Evolutionary conservation across 441 rosid species (phyloP).

Genomic region (Codiaeum variegatum): DNA sequence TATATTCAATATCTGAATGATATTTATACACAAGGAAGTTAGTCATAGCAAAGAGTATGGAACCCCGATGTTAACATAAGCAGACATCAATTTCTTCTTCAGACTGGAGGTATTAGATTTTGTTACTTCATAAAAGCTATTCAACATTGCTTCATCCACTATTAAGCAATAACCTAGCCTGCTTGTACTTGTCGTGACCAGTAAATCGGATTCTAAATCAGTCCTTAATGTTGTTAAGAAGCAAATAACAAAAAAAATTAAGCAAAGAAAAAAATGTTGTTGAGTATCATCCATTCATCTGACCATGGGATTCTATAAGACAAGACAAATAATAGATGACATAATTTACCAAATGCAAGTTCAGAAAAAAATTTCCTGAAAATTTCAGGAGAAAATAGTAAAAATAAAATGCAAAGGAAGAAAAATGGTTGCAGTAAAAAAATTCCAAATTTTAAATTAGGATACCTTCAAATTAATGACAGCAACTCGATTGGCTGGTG

Average conservation of each 20-base stretch:
- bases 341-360: too few species aligned
- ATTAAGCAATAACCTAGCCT: not conserved
- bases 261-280: not conserved
- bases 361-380: too few species aligned
- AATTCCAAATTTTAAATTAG: not conserved
- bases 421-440: not conserved
- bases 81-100: not conserved
- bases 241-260: not conserved
- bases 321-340: too few species aligned
- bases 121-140: not conserved
- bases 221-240: not conserved
- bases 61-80: not conserved
- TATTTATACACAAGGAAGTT: too few species aligned
- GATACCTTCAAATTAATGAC: slow-evolving; percentile 65
- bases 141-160: not conserved
- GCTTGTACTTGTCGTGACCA: not conserved
- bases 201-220: not conserved
- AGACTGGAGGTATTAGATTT: not conserved
- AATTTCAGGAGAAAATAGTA: too few species aligned
- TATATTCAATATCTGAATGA: too few species aligned
- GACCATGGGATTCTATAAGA: too few species aligned
- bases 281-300: not conserved
- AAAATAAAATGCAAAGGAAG: not conserved
- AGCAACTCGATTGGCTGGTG: slow-evolving; percentile 59
- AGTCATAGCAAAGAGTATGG: too few species aligned